Evolutionary conservation across 495 filamentous ascomycete genomes (phyloP).

Genomic region (Friedmanniomyces simplex): DNA sequence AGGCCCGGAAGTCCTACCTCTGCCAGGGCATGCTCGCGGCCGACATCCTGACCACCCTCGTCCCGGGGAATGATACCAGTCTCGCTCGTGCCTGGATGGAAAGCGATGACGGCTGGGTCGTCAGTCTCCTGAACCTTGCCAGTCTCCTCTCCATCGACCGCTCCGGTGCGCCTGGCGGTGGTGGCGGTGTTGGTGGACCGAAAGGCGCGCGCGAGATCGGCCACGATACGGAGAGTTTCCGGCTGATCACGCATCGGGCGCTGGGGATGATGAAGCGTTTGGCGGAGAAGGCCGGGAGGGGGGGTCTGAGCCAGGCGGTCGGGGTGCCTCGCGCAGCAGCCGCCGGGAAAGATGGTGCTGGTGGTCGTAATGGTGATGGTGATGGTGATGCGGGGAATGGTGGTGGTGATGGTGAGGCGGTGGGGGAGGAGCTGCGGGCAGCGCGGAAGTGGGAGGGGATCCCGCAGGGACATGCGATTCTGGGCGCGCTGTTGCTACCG

Average conservation of each 20-base stretch:
- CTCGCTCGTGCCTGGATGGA: slow-evolving; percentile 76
- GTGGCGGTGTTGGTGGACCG: slow-evolving; percentile 4
- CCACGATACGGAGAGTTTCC: slow-evolving; percentile 23
- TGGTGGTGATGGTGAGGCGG: background rate
- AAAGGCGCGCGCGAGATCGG: slow-evolving; percentile 10
- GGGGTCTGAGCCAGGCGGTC: background rate
- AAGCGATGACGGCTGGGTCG: slow-evolving; percentile 74
- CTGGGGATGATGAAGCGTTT: slow-evolving; percentile 48
- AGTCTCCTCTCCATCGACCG: slow-evolving; percentile 47
- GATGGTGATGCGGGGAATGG: slow-evolving; percentile 10
- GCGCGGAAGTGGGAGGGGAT: slow-evolving; percentile 23
- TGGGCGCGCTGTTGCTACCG: slow-evolving; percentile 26
- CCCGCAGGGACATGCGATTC: slow-evolving; percentile 28
- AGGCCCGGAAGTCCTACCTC: slow-evolving; percentile 72
- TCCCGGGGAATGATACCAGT: slow-evolving; percentile 35
- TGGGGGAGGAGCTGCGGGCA: background rate
- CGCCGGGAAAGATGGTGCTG: too few species aligned
- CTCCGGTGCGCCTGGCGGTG: slow-evolving; percentile 1
- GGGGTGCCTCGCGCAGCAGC: background rate
- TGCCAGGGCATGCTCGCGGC: slow-evolving; percentile 88
- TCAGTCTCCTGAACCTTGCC: slow-evolving; percentile 62
- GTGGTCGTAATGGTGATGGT: slow-evolving; percentile 4
- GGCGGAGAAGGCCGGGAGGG: slow-evolving; percentile 36
- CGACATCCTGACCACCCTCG: slow-evolving; percentile 71
- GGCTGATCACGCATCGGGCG: slow-evolving; percentile 35